Evolutionary conservation across 176 grass and related monocot genomes (phyloP).

Genomic region (Pontederia paniculata): DNA sequence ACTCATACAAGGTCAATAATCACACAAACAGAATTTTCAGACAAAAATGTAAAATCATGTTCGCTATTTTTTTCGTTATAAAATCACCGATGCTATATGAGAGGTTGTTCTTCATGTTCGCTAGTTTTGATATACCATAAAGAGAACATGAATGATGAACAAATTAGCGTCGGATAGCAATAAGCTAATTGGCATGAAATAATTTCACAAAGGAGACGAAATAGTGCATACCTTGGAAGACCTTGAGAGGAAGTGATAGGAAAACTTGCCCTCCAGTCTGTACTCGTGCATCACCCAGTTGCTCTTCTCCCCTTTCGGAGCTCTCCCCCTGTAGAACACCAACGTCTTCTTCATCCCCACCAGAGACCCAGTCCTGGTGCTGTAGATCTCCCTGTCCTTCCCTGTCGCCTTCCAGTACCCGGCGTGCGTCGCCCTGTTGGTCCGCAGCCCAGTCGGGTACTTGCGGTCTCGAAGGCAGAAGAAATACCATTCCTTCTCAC

Average conservation of each 20-base stretch:
- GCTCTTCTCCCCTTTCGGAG: constrained; percentile 17
- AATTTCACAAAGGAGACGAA: too few relatives aligned
- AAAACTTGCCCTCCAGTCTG: constrained; percentile 13
- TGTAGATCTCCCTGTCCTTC: constrained; percentile 8
- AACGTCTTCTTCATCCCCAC: constrained; percentile 17
- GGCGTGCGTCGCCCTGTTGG: constrained; percentile 6
- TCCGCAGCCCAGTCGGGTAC: constrained; percentile 12
- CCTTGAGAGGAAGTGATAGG: neutral
- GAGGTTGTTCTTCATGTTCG: too few relatives aligned
- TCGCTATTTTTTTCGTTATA: too few relatives aligned
- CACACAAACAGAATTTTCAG: too few relatives aligned
- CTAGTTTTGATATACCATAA: too few relatives aligned
- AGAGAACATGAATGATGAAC: too few relatives aligned
- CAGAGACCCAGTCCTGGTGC: neutral
- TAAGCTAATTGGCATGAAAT: too few relatives aligned
- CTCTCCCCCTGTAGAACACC: constrained; percentile 13
- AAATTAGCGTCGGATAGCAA: too few relatives aligned
- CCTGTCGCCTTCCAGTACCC: constrained; percentile 15
- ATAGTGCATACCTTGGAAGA: neutral
- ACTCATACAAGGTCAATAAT: too few relatives aligned
- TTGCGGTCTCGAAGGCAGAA: constrained; percentile 7
- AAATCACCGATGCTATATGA: too few relatives aligned
- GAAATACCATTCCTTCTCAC: constrained; percentile 15
- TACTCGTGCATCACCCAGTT: constrained; percentile 18
- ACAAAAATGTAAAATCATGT: too few relatives aligned